Conservation (phyloP, 2,329 filamentous ascomycete genomes). For the Orbilia ellipsospora region DNA sequence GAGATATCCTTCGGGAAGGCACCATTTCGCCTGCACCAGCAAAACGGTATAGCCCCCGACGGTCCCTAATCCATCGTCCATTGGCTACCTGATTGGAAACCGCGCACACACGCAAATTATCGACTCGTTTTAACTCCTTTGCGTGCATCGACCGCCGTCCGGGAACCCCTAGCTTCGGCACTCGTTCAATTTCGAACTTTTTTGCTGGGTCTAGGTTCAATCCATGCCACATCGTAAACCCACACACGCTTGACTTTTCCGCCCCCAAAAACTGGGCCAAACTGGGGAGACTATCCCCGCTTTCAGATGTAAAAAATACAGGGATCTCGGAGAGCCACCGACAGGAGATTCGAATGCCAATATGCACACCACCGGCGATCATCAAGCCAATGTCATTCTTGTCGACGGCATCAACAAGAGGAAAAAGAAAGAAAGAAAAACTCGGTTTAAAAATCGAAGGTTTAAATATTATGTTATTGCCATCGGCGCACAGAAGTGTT, state of each 20-base stretch:
- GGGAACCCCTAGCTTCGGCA: slow-evolving; percentile 50
- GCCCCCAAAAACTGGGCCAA: neutral
- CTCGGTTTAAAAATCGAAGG: too few species aligned
- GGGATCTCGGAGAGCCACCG: slow-evolving; percentile 29
- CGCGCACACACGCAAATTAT: slow-evolving; percentile 30
- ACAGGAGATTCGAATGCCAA: slow-evolving; percentile 3
- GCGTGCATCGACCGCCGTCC: slow-evolving; percentile 7
- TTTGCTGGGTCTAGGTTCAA: slow-evolving; percentile 19
- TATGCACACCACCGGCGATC: slow-evolving; percentile 10
- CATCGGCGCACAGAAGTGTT: slow-evolving; percentile 21
- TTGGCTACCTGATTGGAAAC: slow-evolving; percentile 54
- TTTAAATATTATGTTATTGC: too few species aligned
- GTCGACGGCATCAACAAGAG: neutral
- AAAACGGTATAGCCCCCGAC: slow-evolving; percentile 47
- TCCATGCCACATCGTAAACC: slow-evolving; percentile 39
- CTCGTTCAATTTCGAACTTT: slow-evolving; percentile 30
- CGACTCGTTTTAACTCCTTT: slow-evolving; percentile 23
- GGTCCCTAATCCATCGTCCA: slow-evolving; percentile 40
- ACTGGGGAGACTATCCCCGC: slow-evolving; percentile 33
- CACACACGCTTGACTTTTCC: slow-evolving; percentile 18
- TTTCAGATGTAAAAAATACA: slow-evolving; percentile 55
- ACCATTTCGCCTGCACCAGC: slow-evolving; percentile 23
- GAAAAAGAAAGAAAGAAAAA: too few species aligned
- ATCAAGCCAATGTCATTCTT: slow-evolving; percentile 24
- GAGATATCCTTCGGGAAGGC: slow-evolving; percentile 55